Evolutionary conservation across 441 rosid species (phyloP).

Genomic region (Geranium incanum): DNA sequence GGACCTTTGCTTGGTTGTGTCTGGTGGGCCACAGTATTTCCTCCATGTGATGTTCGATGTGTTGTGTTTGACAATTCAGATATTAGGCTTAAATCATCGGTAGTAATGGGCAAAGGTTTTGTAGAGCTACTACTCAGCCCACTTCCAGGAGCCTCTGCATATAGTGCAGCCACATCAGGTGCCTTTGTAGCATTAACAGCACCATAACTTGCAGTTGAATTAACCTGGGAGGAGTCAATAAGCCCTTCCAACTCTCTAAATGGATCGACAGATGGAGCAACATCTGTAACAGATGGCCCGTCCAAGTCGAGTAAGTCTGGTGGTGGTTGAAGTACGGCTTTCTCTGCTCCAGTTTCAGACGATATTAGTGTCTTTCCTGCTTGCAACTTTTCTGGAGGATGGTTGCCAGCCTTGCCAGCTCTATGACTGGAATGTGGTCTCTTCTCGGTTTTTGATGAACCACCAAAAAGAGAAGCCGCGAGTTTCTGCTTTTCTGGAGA

Average conservation of each 20-base stretch:
- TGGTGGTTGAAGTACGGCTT: conserved; percentile 49
- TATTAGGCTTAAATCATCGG: conserved; percentile 28
- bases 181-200: conserved; percentile 24
- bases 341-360: conserved; percentile 26
- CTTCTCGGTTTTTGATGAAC: conserved; percentile 60
- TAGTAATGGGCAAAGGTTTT: conserved; percentile 20
- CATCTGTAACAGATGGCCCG: conserved; percentile 38
- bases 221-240: conserved; percentile 44
- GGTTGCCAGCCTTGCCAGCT: conserved; percentile 39
- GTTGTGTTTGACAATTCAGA: conserved; percentile 37
- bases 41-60: conserved; percentile 23
- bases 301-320: conserved; percentile 89
- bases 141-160: conserved; percentile 37
- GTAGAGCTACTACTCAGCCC: conserved; percentile 22
- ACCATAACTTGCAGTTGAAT: conserved; percentile 25
- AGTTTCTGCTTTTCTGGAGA: conserved; percentile 89
- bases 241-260: conserved; percentile 84
- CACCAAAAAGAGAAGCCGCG: conserved; percentile 91
- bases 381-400: conserved; percentile 30
- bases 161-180: conserved; percentile 47
- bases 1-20: conserved; percentile 55
- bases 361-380: conserved; percentile 25
- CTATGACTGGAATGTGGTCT: conserved; percentile 50
- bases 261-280: conserved; percentile 50
- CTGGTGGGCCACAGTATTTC: conserved; percentile 12